phyloP scores from a whole-genome alignment of 1,284 basidiomycete genomes.

The Coriolopsis trogii region DNA sequence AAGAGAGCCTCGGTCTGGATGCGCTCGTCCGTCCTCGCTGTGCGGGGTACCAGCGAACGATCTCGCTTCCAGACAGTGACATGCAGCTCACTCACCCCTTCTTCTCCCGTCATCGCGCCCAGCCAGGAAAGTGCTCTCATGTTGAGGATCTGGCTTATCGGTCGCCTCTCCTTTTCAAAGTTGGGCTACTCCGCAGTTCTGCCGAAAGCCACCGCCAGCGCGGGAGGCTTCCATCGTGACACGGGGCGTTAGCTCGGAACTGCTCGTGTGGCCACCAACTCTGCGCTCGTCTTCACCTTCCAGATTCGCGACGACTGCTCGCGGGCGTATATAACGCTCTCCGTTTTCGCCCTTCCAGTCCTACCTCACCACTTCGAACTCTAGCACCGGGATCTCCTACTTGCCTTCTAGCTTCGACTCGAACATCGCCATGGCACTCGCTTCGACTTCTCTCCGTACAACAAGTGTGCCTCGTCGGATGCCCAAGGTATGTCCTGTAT shows the following conservation, averaged over 20 bases:
- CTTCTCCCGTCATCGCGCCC: neutral
- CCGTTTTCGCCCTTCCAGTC: slow-evolving; percentile 8
- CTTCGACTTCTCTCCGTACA: slow-evolving; percentile 14
- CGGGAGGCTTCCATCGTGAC: slow-evolving; percentile 24
- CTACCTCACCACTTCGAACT: slow-evolving; percentile 9
- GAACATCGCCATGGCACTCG: slow-evolving; percentile 13
- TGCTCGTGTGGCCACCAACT: slow-evolving; percentile 29
- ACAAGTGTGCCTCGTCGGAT: slow-evolving; percentile 14
- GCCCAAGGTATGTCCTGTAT: slow-evolving; percentile 21
- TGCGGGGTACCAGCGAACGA: slow-evolving; percentile 2
- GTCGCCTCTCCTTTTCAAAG: slow-evolving; percentile 6
- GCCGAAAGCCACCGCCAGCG: slow-evolving; percentile 29
- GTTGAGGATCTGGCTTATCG: slow-evolving; percentile 23
- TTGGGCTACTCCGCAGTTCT: slow-evolving; percentile 27
- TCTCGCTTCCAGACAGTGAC: neutral
- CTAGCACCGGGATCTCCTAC: slow-evolving; percentile 1
- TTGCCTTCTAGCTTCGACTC: neutral
- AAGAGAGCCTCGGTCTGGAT: too few species aligned
- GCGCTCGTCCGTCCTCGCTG: neutral
- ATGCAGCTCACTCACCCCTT: neutral
- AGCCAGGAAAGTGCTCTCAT: neutral
- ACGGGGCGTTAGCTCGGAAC: slow-evolving; percentile 22
- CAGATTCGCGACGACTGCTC: slow-evolving; percentile 20
- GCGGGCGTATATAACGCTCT: slow-evolving; percentile 21
- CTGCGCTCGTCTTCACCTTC: slow-evolving; percentile 18